Conservation (phyloP, 331 rosid species). For the Stylosanthes scabra region DNA sequence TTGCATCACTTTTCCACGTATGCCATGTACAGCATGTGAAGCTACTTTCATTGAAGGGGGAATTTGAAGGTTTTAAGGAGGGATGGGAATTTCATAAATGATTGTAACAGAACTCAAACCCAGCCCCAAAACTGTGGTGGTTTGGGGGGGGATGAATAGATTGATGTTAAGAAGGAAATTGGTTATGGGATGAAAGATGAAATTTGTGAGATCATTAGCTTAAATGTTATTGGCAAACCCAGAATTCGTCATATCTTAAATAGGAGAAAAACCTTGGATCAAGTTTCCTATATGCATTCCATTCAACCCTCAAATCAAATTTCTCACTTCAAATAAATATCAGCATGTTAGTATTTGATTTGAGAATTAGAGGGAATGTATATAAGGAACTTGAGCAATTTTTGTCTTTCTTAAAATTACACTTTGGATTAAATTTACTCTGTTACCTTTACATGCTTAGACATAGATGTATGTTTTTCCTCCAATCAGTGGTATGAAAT, state of each 20-base stretch:
- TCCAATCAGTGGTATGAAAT: conserved; percentile 8
- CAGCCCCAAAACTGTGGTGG: neutral
- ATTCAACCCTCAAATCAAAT: no score
- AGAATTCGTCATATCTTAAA: neutral
- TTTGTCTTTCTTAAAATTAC: conserved; percentile 5
- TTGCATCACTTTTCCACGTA: neutral
- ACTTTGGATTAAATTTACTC: conserved; percentile 20
- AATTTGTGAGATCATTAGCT: neutral
- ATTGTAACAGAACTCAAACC: conserved; percentile 5
- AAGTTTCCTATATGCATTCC: no score
- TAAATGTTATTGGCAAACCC: conserved; percentile 21
- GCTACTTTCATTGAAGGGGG: conserved; percentile 10
- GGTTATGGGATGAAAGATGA: conserved; percentile 2
- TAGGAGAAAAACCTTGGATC: no score
- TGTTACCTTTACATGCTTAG: conserved; percentile 1
- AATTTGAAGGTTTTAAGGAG: neutral
- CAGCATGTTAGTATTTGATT: no score
- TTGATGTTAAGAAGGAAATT: neutral
- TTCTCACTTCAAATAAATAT: no score
- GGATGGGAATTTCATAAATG: conserved; percentile 1
- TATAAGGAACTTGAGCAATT: no score
- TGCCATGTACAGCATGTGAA: neutral
- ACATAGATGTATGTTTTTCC: conserved; percentile 1
- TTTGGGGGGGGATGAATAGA: neutral
- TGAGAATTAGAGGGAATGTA: no score